A percentile compares a stretch with the other conserved stretches of the same genome.
These are phyloP conservation scores for Dactylella cylindrospora DNA, from an alignment of 2,329 filamentous ascomycete species.

Conservation along the genomic window DNA sequence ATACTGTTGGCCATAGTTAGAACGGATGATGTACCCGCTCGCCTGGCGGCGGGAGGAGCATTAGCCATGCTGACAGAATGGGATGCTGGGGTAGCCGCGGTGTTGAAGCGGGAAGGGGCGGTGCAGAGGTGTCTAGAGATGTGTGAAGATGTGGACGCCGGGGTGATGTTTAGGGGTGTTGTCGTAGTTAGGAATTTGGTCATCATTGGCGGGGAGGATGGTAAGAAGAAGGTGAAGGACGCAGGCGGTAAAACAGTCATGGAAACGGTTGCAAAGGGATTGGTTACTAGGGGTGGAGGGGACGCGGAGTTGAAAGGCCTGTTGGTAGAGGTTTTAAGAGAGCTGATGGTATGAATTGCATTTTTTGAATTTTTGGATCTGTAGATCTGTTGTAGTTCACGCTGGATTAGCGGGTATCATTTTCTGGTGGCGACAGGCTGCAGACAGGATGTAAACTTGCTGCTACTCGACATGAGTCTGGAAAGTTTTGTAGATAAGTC, in stretches of 20 bases:
- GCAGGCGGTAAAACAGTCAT: conserved; percentile 57
- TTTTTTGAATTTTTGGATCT: too few relatives aligned
- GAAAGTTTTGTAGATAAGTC: too few relatives aligned
- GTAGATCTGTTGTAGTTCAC: too few relatives aligned
- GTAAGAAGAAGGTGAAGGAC: conserved; percentile 62
- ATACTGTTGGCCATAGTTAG: conserved; percentile 85
- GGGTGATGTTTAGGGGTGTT: conserved; percentile 65
- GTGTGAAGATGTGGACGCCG: conserved; percentile 64
- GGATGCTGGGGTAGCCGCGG: conserved; percentile 69
- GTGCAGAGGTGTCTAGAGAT: conserved; percentile 76
- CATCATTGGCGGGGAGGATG: conserved; percentile 65
- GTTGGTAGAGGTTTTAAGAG: conserved; percentile 25
- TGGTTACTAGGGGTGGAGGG: conserved; percentile 3
- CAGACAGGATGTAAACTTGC: too few relatives aligned
- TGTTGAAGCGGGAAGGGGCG: conserved; percentile 71
- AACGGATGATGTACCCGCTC: conserved; percentile 74
- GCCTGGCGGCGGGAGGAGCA: conserved; percentile 83
- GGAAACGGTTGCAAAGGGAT: conserved; percentile 19
- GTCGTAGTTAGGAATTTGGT: conserved; percentile 75
- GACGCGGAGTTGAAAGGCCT: conserved; percentile 19
- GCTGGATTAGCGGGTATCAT: too few relatives aligned
- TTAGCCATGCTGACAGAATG: conserved; percentile 80
- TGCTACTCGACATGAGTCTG: too few relatives aligned
- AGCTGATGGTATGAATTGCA: too few relatives aligned
- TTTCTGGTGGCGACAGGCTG: too few relatives aligned